Conservation (phyloP, 2,329 filamentous ascomycete species). For the Colletotrichum magnum region DNA sequence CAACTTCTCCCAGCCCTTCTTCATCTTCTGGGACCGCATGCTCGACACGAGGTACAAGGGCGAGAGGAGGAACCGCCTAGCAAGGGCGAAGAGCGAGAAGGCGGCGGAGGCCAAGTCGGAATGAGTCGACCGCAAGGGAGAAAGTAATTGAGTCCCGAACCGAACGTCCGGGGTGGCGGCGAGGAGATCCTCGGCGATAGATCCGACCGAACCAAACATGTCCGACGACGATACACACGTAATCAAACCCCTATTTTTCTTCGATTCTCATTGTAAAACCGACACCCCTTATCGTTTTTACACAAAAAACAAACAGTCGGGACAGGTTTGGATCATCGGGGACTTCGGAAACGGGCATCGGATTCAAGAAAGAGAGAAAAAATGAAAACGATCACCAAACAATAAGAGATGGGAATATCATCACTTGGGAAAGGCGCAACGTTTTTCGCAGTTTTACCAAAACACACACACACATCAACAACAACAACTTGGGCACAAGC, state of each 20-base stretch:
- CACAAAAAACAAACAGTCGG: constrained; percentile 20
- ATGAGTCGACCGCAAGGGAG: neutral
- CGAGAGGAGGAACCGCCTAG: constrained; percentile 54
- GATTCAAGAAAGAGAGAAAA: too few species aligned
- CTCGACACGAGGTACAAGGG: constrained; percentile 88
- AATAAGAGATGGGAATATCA: constrained; percentile 2
- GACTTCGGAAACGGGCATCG: constrained; percentile 2
- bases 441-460: neutral
- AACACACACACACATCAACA: constrained; percentile 1
- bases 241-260: constrained; percentile 21
- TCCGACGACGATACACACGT: constrained; percentile 12
- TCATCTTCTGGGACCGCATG: constrained; percentile 93
- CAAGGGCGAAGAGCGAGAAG: constrained; percentile 24
- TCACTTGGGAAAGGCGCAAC: constrained; percentile 1
- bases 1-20: constrained; percentile 92
- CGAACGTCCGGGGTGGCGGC: neutral
- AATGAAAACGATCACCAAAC: neutral
- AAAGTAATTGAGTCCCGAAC: neutral
- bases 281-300: constrained; percentile 8
- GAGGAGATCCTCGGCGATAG: constrained; percentile 16
- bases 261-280: constrained; percentile 33
- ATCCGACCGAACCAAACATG: neutral
- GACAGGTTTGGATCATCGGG: constrained; percentile 31
- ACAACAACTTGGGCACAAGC: constrained; percentile 32
- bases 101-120: constrained; percentile 36